These are phyloP conservation scores for Cordyceps tenuipes DNA, from an alignment of 2,329 filamentous ascomycete genomes.

Conservation along the genomic window DNA sequence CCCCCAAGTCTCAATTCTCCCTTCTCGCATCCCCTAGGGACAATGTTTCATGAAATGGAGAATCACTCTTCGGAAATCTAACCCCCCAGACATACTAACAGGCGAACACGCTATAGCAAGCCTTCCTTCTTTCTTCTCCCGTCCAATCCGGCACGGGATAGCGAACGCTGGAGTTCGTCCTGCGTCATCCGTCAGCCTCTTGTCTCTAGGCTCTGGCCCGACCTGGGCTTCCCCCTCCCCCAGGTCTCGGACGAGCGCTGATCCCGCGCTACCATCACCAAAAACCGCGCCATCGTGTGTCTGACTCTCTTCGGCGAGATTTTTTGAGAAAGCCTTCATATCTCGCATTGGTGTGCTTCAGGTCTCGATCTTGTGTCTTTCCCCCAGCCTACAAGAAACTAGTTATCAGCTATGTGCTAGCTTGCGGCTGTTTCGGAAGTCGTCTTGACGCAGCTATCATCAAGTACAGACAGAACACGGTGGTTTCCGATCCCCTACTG, in stretches of 20 bases:
- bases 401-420: background rate
- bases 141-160: background rate
- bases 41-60: too few relatives aligned
- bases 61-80: too few relatives aligned
- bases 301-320: background rate
- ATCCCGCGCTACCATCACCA: background rate
- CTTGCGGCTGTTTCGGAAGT: background rate
- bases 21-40: too few relatives aligned
- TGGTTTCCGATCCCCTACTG: background rate
- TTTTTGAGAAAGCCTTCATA: background rate
- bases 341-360: background rate
- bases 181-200: background rate
- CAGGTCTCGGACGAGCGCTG: background rate
- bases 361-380: slow-evolving; percentile 1
- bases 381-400: background rate
- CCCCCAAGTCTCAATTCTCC: too few relatives aligned
- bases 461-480: background rate
- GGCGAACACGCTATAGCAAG: too few relatives aligned
- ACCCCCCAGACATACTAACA: too few relatives aligned
- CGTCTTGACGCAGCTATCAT: background rate
- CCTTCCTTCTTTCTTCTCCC: too few relatives aligned
- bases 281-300: background rate
- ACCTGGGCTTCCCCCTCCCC: background rate
- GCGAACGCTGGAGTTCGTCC: background rate
- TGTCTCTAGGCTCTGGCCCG: background rate